phyloP scores from a whole-genome alignment of 352 stramenopile genomes.

The Elongisporangium undulatum region DNA sequence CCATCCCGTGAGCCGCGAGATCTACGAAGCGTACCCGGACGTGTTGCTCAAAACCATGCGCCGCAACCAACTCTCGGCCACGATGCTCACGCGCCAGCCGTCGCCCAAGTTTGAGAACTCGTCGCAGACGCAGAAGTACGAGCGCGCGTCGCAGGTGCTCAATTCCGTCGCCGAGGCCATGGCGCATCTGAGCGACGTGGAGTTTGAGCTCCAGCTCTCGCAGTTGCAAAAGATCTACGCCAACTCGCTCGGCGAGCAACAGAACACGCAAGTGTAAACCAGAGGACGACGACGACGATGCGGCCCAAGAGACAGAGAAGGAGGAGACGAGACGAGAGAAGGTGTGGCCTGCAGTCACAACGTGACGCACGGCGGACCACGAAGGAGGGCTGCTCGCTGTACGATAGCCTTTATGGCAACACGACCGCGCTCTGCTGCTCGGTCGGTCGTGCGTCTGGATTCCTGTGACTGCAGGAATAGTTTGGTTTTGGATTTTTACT shows the following conservation, averaged over 20 bases:
- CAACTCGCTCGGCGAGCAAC: constrained; percentile 37
- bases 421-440: not conserved
- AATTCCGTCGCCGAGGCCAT: constrained; percentile 72
- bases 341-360: not conserved
- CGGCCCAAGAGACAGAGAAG: not conserved
- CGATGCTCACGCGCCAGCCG: constrained; percentile 58
- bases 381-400: not conserved
- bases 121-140: constrained; percentile 75
- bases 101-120: constrained; percentile 73
- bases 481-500: not conserved
- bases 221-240: constrained; percentile 77
- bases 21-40: constrained; percentile 83
- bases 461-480: not conserved
- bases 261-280: constrained; percentile 50
- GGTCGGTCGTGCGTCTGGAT: not conserved
- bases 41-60: constrained; percentile 84
- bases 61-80: constrained; percentile 60
- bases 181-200: constrained; percentile 61
- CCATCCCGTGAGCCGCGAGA: constrained; percentile 78
- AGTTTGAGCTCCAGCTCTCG: constrained; percentile 70
- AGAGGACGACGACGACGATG: too few species aligned
- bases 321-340: not conserved
- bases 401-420: not conserved
- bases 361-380: not conserved
- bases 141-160: constrained; percentile 58